These are phyloP conservation scores for Amanita pseudoporphyria DNA, from an alignment of 768 basidiomycete species.

Conservation along the genomic window DNA sequence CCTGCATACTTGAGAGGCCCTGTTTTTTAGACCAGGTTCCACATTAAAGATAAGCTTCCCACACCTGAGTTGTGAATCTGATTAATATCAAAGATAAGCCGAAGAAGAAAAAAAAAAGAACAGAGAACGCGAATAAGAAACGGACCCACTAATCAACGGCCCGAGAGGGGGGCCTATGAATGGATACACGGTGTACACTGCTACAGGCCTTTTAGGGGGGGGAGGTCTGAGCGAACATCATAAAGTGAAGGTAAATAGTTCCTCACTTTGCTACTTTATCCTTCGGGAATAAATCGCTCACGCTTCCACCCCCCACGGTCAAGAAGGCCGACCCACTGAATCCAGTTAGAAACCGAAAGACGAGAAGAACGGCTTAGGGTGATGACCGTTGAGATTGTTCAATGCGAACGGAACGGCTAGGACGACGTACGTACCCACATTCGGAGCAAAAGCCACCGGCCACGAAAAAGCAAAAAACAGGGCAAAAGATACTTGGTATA, in stretches of 20 bases:
- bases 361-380: background rate
- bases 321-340: slow-evolving; percentile 46
- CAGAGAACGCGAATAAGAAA: slow-evolving; percentile 4
- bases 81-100: background rate
- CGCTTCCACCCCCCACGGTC: slow-evolving; percentile 46
- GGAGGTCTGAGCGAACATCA: no score
- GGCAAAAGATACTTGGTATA: slow-evolving; percentile 54
- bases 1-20: slow-evolving; percentile 35
- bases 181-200: slow-evolving; percentile 15
- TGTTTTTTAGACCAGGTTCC: no score
- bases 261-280: slow-evolving; percentile 48
- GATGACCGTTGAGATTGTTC: background rate
- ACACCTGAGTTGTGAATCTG: slow-evolving; percentile 62
- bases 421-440: slow-evolving; percentile 36
- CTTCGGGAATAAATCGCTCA: slow-evolving; percentile 49
- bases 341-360: slow-evolving; percentile 39
- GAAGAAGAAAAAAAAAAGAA: background rate
- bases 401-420: background rate
- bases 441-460: slow-evolving; percentile 65
- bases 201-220: background rate
- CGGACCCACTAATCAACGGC: slow-evolving; percentile 51
- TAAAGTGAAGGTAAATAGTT: background rate
- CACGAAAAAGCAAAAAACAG: slow-evolving; percentile 57
- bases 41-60: slow-evolving; percentile 3
- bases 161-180: slow-evolving; percentile 46